Base-by-base conservation (phyloP, 2,329 filamentous ascomycete genomes). In the Sphaerostilbella broomeana region DNA sequence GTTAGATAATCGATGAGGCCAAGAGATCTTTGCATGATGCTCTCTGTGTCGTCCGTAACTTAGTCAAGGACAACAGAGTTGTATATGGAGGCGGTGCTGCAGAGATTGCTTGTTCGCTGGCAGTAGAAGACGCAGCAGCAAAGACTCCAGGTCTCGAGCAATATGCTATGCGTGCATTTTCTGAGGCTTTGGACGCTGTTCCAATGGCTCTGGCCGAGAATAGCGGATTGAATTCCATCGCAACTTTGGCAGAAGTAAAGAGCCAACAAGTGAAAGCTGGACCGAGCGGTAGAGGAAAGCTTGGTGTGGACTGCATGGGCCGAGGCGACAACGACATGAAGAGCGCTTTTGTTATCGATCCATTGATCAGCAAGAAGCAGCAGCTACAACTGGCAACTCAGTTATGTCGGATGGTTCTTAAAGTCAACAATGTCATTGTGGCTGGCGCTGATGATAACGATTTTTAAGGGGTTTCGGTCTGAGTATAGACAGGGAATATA, bases 271-370 rank as follows among this genome's bases (percentile, higher is more conserved):
- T 94, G 55, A 95, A 90, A 73, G 84, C 79, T 34, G 62, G 65
- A 18, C 49, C 60, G 12, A 52, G 53, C 17, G 51, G 44, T 36
- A 69, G 72, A 39, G 75, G 77, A 53, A 79, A 80, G 51, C 73
- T 97, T 46, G 92, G 92, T 51, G 90, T 98, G 31, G 92, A 98
- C 70, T 98, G 94, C 73, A 97, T 98, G 92, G 79, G 86, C 63
- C 84, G 80, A 24, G 92, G 92, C 52, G 88, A 76, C 70, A 97
- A 95, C 66, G 81, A 97, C 67, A 98, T 98, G 92, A 89, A 84
- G 70, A 81, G 95, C 53, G 86, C 92, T 51, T 98, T 98, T 64
- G 92, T 95, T 51, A 97, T 98, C 60, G 92, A 98, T 60, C 94
- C 92, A 38, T 71, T 98, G 58, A 98, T 98, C 61, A 92, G 92